Conservation (phyloP, 345 rosid genomes). For the Rhodamnia argentea region DNA sequence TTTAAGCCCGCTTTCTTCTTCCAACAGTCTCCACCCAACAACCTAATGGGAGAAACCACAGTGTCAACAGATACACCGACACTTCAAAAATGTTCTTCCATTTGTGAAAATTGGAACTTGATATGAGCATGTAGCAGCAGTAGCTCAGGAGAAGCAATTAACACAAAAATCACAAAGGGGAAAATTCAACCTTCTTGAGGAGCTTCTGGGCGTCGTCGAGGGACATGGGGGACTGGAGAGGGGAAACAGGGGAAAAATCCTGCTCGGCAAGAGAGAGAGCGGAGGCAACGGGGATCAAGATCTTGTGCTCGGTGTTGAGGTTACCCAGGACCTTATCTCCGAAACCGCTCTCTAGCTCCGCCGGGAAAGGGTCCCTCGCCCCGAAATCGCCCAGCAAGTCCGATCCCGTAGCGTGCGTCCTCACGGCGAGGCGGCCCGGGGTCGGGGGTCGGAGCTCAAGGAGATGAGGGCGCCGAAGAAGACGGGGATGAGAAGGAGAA, state of each 20-base stretch:
- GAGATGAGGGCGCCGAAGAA: not conserved
- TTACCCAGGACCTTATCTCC: slow-evolving; percentile 73
- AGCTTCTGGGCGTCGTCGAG: slow-evolving; percentile 47
- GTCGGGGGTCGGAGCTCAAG: not conserved
- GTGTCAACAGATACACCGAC: not conserved
- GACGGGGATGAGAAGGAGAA: not conserved
- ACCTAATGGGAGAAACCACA: slow-evolving; percentile 28
- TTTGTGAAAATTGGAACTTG: not conserved
- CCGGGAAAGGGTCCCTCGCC: slow-evolving; percentile 66
- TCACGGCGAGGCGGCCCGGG: not conserved
- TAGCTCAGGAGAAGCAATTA: not conserved
- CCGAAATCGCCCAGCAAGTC: slow-evolving; percentile 60
- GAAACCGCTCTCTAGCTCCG: slow-evolving; percentile 70
- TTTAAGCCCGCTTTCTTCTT: slow-evolving; percentile 54
- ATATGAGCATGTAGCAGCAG: not conserved
- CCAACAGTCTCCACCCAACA: slow-evolving; percentile 85
- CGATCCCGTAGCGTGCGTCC: slow-evolving; percentile 12
- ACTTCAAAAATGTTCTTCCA: not conserved
- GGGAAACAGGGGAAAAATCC: slow-evolving; percentile 52
- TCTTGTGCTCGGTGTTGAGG: slow-evolving; percentile 66
- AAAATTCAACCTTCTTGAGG: slow-evolving; percentile 49
- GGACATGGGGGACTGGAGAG: slow-evolving; percentile 54
- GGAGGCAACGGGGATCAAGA: slow-evolving; percentile 65
- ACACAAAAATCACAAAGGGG: not conserved
- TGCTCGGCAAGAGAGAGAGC: slow-evolving; percentile 70